Base-by-base conservation (phyloP, 441 rosid genomes). In the Codiaeum variegatum region DNA sequence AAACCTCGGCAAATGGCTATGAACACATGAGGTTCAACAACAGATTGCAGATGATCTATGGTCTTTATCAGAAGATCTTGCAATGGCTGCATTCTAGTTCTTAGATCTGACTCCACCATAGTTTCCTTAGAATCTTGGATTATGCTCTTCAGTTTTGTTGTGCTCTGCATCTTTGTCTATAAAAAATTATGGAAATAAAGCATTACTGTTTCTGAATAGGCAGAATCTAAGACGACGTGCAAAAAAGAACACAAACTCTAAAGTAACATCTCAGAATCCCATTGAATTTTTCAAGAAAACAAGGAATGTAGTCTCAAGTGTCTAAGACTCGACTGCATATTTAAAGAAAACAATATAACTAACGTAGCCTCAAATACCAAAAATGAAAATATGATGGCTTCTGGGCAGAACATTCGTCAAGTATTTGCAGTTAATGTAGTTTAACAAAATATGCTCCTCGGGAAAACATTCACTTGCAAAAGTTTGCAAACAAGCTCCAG, bases 71-170 rank as follows among this genome's bases (percentile, higher is more conserved):
- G 85, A 81, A 91, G 91, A 73, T 93, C 98, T 75, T 79, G 88
- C 77, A 95, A 79, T 65, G 91, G 90, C 77, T 89, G 94, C 94
- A 95, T 90, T 73, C 91, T 88, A 67, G 70, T 80, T 56, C 81
- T 83, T 42, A 91, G 86, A 82, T 95, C 97, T 6, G 97, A 86
- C 76, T 93, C 97, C 31, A 81, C 94, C 68, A 91, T 85, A 38
- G 87, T 81, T 78, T 90, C 98, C 83, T 88, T 95, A 21, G 93
- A 90, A 67, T 93, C 97, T 77, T 89, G 92, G 63, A 95, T 93
- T 76, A 95, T 88, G 85, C 85, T 93, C 76, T 93, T 93, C 87
- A 95, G 81, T 83, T 91, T 93, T 62, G 99, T 95, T 21, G 88
- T 58, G 71, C 78, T 87, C 77, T 90, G 97, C 76, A 85, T 71